A percentile compares a stretch with the other conserved stretches of the same genome.
Conservation (phyloP, 1,284 basidiomycete genomes). For the Heterobasidion annosum region DNA sequence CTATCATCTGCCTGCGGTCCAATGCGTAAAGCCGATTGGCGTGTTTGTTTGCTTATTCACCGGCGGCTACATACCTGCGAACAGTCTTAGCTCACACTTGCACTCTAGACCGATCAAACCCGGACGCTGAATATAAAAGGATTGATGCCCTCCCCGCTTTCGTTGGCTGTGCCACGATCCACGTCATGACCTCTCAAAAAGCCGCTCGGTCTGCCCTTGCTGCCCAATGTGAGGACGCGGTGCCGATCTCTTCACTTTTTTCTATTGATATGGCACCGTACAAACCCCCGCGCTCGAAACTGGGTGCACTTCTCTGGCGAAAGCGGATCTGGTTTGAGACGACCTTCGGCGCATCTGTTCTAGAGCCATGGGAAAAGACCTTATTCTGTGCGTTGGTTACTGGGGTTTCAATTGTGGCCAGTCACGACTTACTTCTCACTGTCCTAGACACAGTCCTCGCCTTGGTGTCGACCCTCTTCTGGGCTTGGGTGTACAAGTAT, state of each 20-base stretch:
- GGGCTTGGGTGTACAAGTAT: conserved; percentile 23
- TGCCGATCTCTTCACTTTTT: conserved; percentile 11
- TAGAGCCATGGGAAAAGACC: conserved; percentile 55
- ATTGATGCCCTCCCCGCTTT: no score
- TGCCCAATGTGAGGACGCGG: neutral
- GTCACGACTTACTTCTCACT: neutral
- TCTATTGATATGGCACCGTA: conserved; percentile 18
- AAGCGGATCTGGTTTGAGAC: conserved; percentile 40
- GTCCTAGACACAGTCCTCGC: conserved; percentile 22
- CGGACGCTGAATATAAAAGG: no score
- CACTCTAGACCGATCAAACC: no score
- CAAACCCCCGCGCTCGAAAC: conserved; percentile 24
- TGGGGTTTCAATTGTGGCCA: neutral
- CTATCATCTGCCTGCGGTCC: no score
- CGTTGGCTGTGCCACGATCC: no score
- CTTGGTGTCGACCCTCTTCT: conserved; percentile 19
- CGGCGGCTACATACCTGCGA: no score
- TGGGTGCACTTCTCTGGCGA: conserved; percentile 35
- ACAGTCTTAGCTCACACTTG: no score
- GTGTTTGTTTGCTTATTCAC: no score
- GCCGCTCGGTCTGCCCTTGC: neutral
- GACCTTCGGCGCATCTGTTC: conserved; percentile 40
- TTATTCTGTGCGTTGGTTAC: conserved; percentile 32
- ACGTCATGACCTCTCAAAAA: neutral
- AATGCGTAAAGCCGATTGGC: no score